phyloP scores from a whole-genome alignment of 768 basidiomycete genomes.

The Dioszegia hungarica region DNA sequence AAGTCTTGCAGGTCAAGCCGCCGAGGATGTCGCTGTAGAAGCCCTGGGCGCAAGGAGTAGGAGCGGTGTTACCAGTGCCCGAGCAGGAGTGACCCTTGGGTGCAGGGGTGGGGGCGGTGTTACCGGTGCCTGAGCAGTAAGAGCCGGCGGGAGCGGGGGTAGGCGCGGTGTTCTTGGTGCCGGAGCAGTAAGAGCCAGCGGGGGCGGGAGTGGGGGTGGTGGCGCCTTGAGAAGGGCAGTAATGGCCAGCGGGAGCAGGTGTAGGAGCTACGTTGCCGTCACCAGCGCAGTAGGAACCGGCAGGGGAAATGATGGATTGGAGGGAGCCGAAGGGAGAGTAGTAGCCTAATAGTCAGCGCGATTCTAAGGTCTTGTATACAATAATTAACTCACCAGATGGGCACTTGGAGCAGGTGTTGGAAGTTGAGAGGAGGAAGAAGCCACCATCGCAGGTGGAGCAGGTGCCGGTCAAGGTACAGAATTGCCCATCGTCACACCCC shows the following conservation, averaged over 20 bases:
- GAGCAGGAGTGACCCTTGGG: background rate
- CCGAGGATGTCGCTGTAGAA: background rate
- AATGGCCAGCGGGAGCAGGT: background rate
- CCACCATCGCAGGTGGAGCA: background rate
- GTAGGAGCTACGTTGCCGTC: background rate
- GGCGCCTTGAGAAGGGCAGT: background rate
- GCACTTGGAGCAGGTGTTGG: background rate
- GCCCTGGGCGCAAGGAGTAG: background rate
- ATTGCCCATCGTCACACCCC: background rate
- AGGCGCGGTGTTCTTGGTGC: background rate
- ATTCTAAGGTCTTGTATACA: background rate
- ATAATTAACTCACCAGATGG: background rate
- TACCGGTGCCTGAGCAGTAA: background rate
- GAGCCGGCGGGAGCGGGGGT: background rate
- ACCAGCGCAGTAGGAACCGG: background rate
- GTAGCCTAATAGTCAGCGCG: background rate
- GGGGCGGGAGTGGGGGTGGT: constrained; percentile 1
- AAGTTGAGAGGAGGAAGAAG: background rate
- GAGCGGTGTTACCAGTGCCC: background rate
- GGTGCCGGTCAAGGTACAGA: background rate
- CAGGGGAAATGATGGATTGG: background rate
- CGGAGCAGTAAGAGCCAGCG: background rate
- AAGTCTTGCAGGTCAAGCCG: background rate
- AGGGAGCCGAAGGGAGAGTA: background rate
- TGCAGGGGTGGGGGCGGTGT: background rate